Percentiles rank a stretch among this genome's conserved stretches.
phyloP scores from a whole-genome alignment of 495 filamentous ascomycete species.

The Xanthoparmelia taractica region DNA sequence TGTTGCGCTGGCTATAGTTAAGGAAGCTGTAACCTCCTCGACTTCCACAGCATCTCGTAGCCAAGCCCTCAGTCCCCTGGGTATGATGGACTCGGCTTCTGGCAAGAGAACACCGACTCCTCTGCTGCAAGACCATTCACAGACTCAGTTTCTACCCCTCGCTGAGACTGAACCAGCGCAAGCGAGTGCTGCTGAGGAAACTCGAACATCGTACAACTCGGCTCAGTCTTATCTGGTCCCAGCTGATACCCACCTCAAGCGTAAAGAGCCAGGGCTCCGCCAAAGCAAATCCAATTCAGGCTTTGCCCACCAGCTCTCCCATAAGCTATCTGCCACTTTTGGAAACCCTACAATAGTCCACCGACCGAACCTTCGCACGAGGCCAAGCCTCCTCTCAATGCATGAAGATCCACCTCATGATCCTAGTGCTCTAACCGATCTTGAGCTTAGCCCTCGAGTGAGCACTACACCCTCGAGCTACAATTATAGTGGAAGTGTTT shows the following conservation, averaged over 20 bases:
- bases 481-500: constrained; percentile 33
- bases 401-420: constrained; percentile 22
- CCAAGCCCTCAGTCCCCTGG: constrained; percentile 18
- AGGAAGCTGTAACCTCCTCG: constrained; percentile 18
- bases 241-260: not conserved
- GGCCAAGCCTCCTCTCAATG: constrained; percentile 36
- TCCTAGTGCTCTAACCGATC: constrained; percentile 19
- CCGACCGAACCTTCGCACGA: constrained; percentile 38
- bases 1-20: constrained; percentile 14
- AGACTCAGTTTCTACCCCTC: not conserved
- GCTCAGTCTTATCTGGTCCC: constrained; percentile 1
- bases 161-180: not conserved
- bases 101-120: not conserved
- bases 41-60: constrained; percentile 2
- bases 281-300: constrained; percentile 25
- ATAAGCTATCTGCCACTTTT: constrained; percentile 44
- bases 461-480: constrained; percentile 38
- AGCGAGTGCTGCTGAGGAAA: not conserved
- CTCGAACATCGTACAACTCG: not conserved
- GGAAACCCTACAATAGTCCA: constrained; percentile 49
- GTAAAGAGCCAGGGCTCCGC: constrained; percentile 9
- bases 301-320: constrained; percentile 40
- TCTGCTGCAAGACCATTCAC: not conserved
- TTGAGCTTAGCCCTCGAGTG: constrained; percentile 31
- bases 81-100: constrained; percentile 21